Percentiles rank a stretch among this genome's conserved stretches.
phyloP scores from a whole-genome alignment of 2,329 filamentous ascomycete species.

The Colletotrichum sublineola region DNA sequence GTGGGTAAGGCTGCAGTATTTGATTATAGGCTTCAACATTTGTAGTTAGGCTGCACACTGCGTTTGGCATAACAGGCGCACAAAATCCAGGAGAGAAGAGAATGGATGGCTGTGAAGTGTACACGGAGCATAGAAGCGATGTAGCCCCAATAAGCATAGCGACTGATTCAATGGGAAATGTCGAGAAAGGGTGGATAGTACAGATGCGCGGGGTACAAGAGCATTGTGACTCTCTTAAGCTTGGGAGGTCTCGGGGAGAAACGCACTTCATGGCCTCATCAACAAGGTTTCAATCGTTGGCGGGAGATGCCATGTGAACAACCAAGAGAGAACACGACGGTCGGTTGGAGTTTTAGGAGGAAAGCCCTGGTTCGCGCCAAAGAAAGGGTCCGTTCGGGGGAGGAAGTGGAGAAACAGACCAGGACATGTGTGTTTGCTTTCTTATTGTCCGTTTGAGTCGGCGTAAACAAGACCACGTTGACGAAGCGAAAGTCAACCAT shows the following conservation, averaged over 20 bases:
- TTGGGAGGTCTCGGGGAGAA: background rate
- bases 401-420: slow-evolving; percentile 1
- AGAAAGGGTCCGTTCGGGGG: background rate
- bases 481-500: background rate
- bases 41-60: background rate
- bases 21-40: background rate
- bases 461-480: slow-evolving; percentile 4
- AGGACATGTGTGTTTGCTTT: background rate
- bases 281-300: background rate
- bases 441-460: background rate
- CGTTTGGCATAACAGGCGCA: background rate
- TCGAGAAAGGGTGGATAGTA: background rate
- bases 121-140: slow-evolving; percentile 9
- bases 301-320: background rate
- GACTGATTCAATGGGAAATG: slow-evolving; percentile 26
- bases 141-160: slow-evolving; percentile 34
- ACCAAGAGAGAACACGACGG: background rate
- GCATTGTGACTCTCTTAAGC: background rate
- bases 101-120: slow-evolving; percentile 1
- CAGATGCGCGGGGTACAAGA: background rate
- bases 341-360: background rate
- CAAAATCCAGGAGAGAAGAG: background rate
- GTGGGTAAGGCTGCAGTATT: background rate
- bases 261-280: slow-evolving; percentile 1
- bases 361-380: background rate